Percentiles rank a stretch among this genome's conserved stretches.
phyloP scores from a whole-genome alignment of 2,329 filamentous ascomycete species.

The Claviceps africana region DNA sequence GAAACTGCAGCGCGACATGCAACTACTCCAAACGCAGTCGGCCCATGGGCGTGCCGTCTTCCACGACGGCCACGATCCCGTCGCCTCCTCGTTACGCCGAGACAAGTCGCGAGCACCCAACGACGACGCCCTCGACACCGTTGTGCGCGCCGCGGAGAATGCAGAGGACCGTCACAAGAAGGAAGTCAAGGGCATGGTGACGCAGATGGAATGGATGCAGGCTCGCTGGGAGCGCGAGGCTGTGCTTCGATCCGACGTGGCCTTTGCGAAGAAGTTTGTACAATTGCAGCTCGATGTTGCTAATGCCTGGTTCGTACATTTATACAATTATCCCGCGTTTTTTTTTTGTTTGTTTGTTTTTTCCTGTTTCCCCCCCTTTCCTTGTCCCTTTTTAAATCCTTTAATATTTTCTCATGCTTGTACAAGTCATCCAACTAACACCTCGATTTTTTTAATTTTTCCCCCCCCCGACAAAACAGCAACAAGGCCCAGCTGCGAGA shows the following conservation, averaged over 20 bases:
- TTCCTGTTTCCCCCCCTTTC: not conserved
- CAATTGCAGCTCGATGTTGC: conserved; percentile 67
- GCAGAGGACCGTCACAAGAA: conserved; percentile 57
- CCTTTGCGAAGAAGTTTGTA: conserved; percentile 78
- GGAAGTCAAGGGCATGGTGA: conserved; percentile 67
- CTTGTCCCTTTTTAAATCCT: not conserved
- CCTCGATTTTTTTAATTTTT: not conserved
- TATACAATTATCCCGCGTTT: conserved; percentile 1
- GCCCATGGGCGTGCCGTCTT: conserved; percentile 16
- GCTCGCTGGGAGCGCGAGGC: conserved; percentile 70
- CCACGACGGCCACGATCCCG: conserved; percentile 8
- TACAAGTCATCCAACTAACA: not conserved
- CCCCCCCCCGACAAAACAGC: conserved; percentile 31
- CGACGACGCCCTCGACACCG: conserved; percentile 42
- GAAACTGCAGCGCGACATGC: conserved; percentile 38
- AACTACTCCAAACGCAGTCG: conserved; percentile 27
- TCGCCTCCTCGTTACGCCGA: conserved; percentile 13
- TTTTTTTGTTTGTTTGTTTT: not conserved
- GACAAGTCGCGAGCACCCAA: conserved; percentile 15
- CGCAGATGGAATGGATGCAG: conserved; percentile 85
- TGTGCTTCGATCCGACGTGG: conserved; percentile 63
- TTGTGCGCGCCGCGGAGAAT: conserved; percentile 41
- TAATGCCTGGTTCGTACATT: conserved; percentile 66
- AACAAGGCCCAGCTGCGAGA: conserved; percentile 85
- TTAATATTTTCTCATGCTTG: not conserved